Conservation (phyloP, 495 filamentous ascomycete species). For the Neurospora sp. region DNA sequence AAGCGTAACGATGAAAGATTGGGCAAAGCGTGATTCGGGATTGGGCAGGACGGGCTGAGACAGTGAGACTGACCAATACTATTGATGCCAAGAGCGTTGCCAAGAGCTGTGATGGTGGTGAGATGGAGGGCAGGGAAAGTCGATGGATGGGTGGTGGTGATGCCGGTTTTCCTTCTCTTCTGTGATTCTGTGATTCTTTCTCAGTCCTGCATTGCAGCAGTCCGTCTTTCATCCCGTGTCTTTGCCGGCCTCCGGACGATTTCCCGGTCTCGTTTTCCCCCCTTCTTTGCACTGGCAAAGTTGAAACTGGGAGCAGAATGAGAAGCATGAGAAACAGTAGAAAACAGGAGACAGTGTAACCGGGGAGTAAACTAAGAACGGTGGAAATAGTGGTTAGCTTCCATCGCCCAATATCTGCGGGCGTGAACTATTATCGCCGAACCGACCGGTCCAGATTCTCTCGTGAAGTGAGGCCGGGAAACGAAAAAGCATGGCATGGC, state of each 20-base stretch:
- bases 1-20: not conserved
- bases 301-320: not conserved
- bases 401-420: not conserved
- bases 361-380: not conserved
- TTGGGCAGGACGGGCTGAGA: not conserved
- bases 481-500: not conserved
- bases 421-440: not conserved
- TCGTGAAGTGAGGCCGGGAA: not conserved
- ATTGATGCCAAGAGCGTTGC: not conserved
- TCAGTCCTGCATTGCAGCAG: not conserved
- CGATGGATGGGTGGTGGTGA: not conserved
- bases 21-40: not conserved
- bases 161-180: not conserved
- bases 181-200: not conserved
- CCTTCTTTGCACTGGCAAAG: not conserved
- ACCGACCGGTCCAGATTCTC: not conserved
- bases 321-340: not conserved
- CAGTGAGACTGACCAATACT: not conserved
- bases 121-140: too few relatives aligned
- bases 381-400: not conserved
- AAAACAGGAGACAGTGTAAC: not conserved
- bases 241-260: not conserved
- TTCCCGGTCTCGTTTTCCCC: not conserved
- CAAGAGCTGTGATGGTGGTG: not conserved
- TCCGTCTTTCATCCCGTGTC: not conserved